Evolutionary conservation across 768 basidiomycete species (phyloP).

Genomic region (Gymnopilus dilepis): DNA sequence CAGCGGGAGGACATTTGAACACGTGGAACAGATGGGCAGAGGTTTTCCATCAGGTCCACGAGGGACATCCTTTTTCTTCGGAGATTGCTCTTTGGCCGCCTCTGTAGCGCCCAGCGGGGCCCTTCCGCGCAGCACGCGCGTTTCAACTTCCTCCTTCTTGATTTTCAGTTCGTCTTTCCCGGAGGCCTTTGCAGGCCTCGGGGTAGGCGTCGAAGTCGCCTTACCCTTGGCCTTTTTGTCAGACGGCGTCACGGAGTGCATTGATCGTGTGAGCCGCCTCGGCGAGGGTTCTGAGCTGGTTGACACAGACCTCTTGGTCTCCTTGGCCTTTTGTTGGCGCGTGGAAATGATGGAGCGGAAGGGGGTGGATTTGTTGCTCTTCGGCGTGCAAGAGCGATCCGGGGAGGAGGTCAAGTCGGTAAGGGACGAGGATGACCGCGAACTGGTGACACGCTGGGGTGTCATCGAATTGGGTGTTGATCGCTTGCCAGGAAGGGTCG

Average conservation of each 20-base stretch:
- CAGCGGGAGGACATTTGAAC: conserved; percentile 72
- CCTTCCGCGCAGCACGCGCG: conserved; percentile 55
- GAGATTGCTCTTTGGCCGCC: conserved; percentile 38
- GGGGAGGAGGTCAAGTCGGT: conserved; percentile 46
- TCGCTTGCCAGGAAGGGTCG: conserved; percentile 31
- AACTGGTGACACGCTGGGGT: conserved; percentile 36
- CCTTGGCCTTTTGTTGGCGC: conserved; percentile 55
- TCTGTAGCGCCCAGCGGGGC: conserved; percentile 44
- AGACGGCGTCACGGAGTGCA: conserved; percentile 31
- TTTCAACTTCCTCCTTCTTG: conserved; percentile 59
- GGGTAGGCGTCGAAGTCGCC: conserved; percentile 41
- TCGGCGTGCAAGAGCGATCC: conserved; percentile 36
- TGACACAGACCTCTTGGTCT: conserved; percentile 22
- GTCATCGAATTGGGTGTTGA: conserved; percentile 36
- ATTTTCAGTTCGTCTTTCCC: conserved; percentile 40
- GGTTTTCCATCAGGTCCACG: conserved; percentile 69
- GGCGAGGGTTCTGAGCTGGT: conserved; percentile 24
- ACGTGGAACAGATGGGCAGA: conserved; percentile 74
- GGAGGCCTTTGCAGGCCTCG: conserved; percentile 26
- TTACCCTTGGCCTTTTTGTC: conserved; percentile 45
- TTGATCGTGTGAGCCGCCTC: conserved; percentile 41
- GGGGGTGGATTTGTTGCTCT: conserved; percentile 39
- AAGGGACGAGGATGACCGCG: conserved; percentile 46
- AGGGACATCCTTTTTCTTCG: conserved; percentile 46
- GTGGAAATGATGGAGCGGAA: conserved; percentile 66